Conservation (phyloP, 2,329 filamentous ascomycete genomes). For the Fusarium sp. region DNA sequence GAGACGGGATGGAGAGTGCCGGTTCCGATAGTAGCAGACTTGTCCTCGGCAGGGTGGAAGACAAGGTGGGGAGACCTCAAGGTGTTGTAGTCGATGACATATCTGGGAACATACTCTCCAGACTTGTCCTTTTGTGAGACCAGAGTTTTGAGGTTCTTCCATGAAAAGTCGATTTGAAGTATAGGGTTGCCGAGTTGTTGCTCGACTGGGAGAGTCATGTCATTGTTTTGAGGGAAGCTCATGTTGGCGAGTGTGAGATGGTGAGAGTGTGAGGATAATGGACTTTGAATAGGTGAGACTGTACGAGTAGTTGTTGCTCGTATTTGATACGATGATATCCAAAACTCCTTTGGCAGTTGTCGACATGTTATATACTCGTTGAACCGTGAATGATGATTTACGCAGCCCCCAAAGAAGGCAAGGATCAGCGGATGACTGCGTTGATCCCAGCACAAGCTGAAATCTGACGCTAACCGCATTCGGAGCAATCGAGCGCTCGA, state of each 20-base stretch:
- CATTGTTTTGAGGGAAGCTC: background rate
- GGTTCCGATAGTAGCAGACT: slow-evolving; percentile 5
- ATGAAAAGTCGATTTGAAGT: slow-evolving; percentile 33
- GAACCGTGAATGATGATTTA: background rate
- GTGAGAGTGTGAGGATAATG: no score
- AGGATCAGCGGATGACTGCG: background rate
- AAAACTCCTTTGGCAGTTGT: background rate
- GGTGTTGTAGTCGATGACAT: slow-evolving; percentile 27
- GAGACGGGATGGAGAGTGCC: slow-evolving; percentile 36
- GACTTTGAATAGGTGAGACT: no score
- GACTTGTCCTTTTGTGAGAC: slow-evolving; percentile 17
- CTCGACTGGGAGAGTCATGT: background rate
- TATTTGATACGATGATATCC: background rate
- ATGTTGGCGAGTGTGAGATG: background rate
- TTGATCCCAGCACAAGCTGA: background rate
- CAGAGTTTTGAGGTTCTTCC: slow-evolving; percentile 30
- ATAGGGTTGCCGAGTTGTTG: background rate
- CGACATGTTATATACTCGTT: background rate
- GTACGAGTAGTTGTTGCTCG: background rate
- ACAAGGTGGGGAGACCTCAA: slow-evolving; percentile 22
- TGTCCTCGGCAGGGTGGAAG: slow-evolving; percentile 22
- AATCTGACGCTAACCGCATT: background rate
- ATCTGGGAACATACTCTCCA: slow-evolving; percentile 18
- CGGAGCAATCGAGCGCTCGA: slow-evolving; percentile 2
- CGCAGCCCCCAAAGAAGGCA: background rate